Conservation (phyloP, 2,329 filamentous ascomycete genomes). For the Fusarium sp. region DNA sequence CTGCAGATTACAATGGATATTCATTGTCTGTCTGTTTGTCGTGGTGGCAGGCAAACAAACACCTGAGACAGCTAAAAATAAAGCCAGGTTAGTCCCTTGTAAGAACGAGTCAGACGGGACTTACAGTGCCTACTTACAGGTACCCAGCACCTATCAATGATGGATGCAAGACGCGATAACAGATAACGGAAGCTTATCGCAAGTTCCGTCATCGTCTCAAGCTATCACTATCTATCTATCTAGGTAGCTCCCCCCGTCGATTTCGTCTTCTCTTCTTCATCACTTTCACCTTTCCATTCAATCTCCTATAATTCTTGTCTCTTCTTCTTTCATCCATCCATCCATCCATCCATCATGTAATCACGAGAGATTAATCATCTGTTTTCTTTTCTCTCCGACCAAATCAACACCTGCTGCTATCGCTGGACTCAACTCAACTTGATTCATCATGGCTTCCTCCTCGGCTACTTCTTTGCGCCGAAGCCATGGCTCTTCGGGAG, state of each 20-base stretch:
- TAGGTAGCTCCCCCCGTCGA: too few relatives aligned
- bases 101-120: slow-evolving; percentile 21
- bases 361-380: slow-evolving; percentile 22
- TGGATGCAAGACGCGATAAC: slow-evolving; percentile 33
- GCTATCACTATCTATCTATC: too few relatives aligned
- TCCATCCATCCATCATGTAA: slow-evolving; percentile 38
- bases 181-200: slow-evolving; percentile 40
- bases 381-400: not conserved
- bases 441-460: slow-evolving; percentile 49
- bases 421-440: not conserved
- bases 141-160: slow-evolving; percentile 2
- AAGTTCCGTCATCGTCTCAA: slow-evolving; percentile 31
- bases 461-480: slow-evolving; percentile 49
- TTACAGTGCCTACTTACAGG: too few relatives aligned
- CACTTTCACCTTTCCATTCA: slow-evolving; percentile 17
- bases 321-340: slow-evolving; percentile 21
- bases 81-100: slow-evolving; percentile 12
- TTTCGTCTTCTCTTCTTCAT: not conserved
- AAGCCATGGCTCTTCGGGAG: slow-evolving; percentile 50
- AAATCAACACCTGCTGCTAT: not conserved
- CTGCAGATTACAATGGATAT: too few relatives aligned
- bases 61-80: slow-evolving; percentile 14
- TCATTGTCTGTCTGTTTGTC: too few relatives aligned
- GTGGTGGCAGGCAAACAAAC: slow-evolving; percentile 1
- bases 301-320: slow-evolving; percentile 11